These are phyloP conservation scores for Penicillium decumbens DNA, from an alignment of 2,329 filamentous ascomycete species.

Conservation along the genomic window DNA sequence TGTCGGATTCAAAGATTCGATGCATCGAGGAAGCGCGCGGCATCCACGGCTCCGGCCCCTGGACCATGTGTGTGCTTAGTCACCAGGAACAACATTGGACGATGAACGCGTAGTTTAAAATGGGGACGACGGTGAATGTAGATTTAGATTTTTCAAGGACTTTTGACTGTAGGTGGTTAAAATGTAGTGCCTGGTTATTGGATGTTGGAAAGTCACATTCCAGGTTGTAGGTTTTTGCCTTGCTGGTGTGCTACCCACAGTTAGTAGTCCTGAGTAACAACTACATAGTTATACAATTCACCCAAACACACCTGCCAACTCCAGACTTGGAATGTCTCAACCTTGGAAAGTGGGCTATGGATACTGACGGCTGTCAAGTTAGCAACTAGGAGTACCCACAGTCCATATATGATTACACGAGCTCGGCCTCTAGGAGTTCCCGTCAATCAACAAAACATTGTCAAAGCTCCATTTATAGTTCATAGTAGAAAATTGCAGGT, in stretches of 20 bases:
- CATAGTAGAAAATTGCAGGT: neutral
- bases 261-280: no score
- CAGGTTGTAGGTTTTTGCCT: no score
- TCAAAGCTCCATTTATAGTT: neutral
- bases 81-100: constrained; percentile 2
- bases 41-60: constrained; percentile 19
- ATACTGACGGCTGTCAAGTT: neutral
- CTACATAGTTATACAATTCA: no score
- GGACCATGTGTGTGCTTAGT: constrained; percentile 25
- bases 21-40: constrained; percentile 1
- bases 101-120: neutral
- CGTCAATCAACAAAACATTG: neutral
- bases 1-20: neutral
- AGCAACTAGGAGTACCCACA: constrained; percentile 4
- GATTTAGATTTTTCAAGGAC: no score
- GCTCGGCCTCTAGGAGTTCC: neutral
- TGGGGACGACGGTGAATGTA: neutral
- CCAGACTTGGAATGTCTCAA: neutral
- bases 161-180: no score
- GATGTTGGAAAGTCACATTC: no score
- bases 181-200: no score
- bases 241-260: no score
- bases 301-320: no score
- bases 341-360: neutral
- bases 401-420: neutral